Base-by-base conservation (phyloP, 768 basidiomycete species). In the Royoungia palumana region DNA sequence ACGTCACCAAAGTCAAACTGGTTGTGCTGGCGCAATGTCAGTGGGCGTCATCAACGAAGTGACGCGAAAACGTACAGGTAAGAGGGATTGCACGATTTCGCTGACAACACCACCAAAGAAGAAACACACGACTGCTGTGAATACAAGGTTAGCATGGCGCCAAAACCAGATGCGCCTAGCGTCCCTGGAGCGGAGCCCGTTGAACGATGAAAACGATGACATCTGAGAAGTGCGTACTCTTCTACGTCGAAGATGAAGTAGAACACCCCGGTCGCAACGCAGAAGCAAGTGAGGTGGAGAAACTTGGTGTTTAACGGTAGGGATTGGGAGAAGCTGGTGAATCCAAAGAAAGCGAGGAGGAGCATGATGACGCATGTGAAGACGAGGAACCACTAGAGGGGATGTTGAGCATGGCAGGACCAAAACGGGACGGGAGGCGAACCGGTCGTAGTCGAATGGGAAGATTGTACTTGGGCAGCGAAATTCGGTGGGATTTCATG, bases 241-340 rank as follows among this genome's bases (percentile, higher is more conserved):
- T 93, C 90, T 9, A 90, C 83, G 58, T 93, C 90, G 28, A 89
- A 77, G 40, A 92, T 88, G 60, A 91, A 92, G 68, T 90, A 93
- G 66, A 92, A 92, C 6, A 91, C 79, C 4, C 70, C 82, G 0
- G 89, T 93, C 2, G 89, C 87, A 21, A 87, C 53, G 46, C 74
- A 73, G 49, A 93, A 85, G 65, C 87, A 90, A 11, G 87, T 56
- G 61, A 93, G 89, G 60, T 87, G 90, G 22, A 90, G 69, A 14
- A 91, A 62, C 67, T 90, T 90, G 77, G 86, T 85, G 61, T 89
- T 88, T 16, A 91, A 61, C 1, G 87, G 87, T 20, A 90, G 61
- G 11, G 79, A 67, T 51, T 74, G 73, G 16, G 82, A 72, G 56
- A 85, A 72, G 67, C 87, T 79, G 35, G 90, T 87, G 66, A 93